Percentiles rank a stretch among this genome's conserved stretches.
phyloP scores from a whole-genome alignment of 1,284 basidiomycete species.

The Ceratobasidium sp. region DNA sequence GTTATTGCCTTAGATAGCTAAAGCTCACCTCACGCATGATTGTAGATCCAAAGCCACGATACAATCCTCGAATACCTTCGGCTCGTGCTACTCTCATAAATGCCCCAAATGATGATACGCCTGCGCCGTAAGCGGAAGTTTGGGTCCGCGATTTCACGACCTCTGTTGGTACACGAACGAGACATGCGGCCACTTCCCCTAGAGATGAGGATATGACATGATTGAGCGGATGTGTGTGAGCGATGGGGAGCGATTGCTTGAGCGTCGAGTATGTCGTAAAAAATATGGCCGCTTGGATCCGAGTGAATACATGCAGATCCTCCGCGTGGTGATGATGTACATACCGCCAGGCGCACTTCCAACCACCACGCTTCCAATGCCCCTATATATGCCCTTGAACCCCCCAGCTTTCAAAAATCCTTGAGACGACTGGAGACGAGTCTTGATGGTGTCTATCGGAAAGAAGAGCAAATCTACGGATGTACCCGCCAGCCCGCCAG shows the following conservation, averaged over 20 bases:
- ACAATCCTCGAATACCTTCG: slow-evolving; percentile 79
- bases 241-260: slow-evolving; percentile 79
- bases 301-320: not conserved
- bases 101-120: slow-evolving; percentile 65
- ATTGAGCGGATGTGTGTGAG: slow-evolving; percentile 71
- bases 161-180: slow-evolving; percentile 95
- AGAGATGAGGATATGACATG: slow-evolving; percentile 87
- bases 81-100: slow-evolving; percentile 67
- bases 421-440: slow-evolving; percentile 89
- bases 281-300: slow-evolving; percentile 85
- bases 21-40: slow-evolving; percentile 78
- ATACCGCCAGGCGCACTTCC: slow-evolving; percentile 96
- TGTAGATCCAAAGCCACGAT: slow-evolving; percentile 84
- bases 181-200: slow-evolving; percentile 90
- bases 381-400: slow-evolving; percentile 93
- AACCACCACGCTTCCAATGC: slow-evolving; percentile 94
- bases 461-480: slow-evolving; percentile 96
- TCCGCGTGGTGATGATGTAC: slow-evolving; percentile 52
- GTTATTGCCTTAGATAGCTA: not conserved
- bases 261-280: slow-evolving; percentile 95
- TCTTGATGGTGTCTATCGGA: slow-evolving; percentile 97
- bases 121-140: slow-evolving; percentile 75
- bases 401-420: slow-evolving; percentile 92
- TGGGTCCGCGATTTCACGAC: slow-evolving; percentile 91
- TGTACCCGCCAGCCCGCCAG: slow-evolving; percentile 89